phyloP scores from a whole-genome alignment of 2,329 filamentous ascomycete species.

The Botrytis fragariae region DNA sequence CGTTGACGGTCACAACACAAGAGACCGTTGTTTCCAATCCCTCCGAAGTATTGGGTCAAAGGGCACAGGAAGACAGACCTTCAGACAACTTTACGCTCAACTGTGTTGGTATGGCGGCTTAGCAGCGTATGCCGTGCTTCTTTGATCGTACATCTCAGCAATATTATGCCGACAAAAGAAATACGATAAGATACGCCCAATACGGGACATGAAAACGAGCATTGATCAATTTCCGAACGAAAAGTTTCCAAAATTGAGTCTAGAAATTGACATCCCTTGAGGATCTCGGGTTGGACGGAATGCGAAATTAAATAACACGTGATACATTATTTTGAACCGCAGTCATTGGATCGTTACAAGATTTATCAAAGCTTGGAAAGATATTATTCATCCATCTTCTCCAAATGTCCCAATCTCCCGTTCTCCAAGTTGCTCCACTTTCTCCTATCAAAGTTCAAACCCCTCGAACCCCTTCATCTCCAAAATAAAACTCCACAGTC shows the following conservation, averaged over 20 bases:
- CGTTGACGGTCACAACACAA: neutral
- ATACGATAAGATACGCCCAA: neutral
- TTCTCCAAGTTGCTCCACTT: neutral
- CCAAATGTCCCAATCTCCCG: neutral
- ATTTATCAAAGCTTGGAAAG: neutral
- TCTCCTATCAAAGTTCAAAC: constrained; percentile 1
- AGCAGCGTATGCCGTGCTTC: neutral
- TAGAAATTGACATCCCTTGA: neutral
- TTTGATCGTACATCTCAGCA: neutral
- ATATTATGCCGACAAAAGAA: neutral
- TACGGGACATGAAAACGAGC: neutral
- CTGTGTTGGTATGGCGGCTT: neutral
- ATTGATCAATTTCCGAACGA: neutral
- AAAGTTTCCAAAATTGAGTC: neutral
- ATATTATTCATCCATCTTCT: neutral
- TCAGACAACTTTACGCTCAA: neutral
- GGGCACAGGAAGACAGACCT: neutral
- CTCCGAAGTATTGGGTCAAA: neutral
- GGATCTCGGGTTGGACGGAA: neutral
- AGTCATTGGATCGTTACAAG: neutral
- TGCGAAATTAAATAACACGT: neutral
- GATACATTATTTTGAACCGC: neutral
- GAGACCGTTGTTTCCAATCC: neutral
- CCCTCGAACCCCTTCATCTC: neutral
- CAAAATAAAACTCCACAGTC: neutral